Evolutionary conservation across 331 rosid genomes (phyloP).

Genomic region (Malus hybrid): DNA sequence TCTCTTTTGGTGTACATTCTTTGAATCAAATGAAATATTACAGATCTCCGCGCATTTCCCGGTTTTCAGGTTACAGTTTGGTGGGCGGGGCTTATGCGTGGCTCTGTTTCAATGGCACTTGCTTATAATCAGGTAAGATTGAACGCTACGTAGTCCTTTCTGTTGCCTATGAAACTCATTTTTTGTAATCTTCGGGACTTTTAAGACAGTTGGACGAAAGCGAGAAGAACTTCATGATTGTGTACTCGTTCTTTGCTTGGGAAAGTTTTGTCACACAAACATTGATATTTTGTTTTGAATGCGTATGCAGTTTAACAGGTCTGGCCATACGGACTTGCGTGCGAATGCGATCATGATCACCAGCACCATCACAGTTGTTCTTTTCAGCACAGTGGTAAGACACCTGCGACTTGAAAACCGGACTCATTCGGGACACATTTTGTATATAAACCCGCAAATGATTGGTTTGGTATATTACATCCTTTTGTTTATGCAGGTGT

Average conservation of each 20-base stretch:
- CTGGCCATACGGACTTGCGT: constrained; percentile 61
- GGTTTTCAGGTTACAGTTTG: constrained; percentile 69
- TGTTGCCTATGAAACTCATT: not conserved
- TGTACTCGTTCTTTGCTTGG: not conserved
- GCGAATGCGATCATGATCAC: constrained; percentile 90
- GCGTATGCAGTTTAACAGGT: constrained; percentile 66
- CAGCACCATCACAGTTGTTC: constrained; percentile 88
- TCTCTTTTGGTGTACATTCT: not conserved
- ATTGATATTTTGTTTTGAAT: not conserved
- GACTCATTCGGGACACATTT: not conserved
- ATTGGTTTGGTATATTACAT: not conserved
- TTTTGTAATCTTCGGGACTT: not conserved
- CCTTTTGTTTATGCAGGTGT: constrained; percentile 44
- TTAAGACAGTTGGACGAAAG: not conserved
- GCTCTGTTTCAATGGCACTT: constrained; percentile 96
- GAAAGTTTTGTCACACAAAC: not conserved
- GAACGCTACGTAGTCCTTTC: not conserved
- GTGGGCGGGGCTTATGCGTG: constrained; percentile 99
- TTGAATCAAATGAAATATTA: not conserved
- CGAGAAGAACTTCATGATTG: not conserved
- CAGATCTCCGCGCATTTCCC: not conserved
- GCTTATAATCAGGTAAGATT: constrained; percentile 80
- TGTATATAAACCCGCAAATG: not conserved
- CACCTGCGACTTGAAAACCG: not conserved
- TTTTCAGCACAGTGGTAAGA: constrained; percentile 90